A percentile compares a stretch with the other conserved stretches of the same genome.
Evolutionary conservation across 2,329 filamentous ascomycete species (phyloP).

Genomic region (Fusarium virguliforme): DNA sequence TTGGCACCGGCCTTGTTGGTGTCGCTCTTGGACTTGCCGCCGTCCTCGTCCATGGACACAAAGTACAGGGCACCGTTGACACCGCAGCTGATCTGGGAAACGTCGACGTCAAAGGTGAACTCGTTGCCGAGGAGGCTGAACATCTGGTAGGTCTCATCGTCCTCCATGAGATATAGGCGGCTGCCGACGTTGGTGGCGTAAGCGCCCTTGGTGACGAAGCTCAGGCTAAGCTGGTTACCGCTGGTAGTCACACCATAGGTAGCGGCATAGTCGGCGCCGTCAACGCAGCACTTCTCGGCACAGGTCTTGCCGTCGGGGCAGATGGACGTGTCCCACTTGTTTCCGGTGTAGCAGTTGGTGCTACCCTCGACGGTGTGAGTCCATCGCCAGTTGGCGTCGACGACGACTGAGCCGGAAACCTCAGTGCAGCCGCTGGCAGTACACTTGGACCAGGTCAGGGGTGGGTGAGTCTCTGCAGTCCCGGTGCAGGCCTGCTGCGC

Average conservation of each 20-base stretch:
- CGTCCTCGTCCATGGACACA: slow-evolving; percentile 72
- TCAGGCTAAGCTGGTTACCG: slow-evolving; percentile 66
- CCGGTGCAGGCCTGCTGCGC: slow-evolving; percentile 68
- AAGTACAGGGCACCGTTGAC: slow-evolving; percentile 81
- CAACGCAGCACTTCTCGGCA: slow-evolving; percentile 66
- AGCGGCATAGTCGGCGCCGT: slow-evolving; percentile 66
- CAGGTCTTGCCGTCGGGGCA: slow-evolving; percentile 61
- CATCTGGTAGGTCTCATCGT: slow-evolving; percentile 73
- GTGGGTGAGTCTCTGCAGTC: slow-evolving; percentile 66
- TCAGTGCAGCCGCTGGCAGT: slow-evolving; percentile 66
- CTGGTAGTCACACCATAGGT: slow-evolving; percentile 70
- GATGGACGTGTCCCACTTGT: slow-evolving; percentile 61
- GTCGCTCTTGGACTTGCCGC: slow-evolving; percentile 65
- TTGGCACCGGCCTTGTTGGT: slow-evolving; percentile 69
- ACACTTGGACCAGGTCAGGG: slow-evolving; percentile 69
- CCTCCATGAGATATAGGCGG: slow-evolving; percentile 76
- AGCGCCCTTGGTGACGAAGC: slow-evolving; percentile 69
- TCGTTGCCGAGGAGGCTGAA: slow-evolving; percentile 77
- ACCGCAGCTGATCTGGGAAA: slow-evolving; percentile 77
- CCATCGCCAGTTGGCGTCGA: slow-evolving; percentile 76
- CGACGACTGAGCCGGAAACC: slow-evolving; percentile 65
- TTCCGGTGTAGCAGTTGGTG: slow-evolving; percentile 72
- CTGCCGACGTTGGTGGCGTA: slow-evolving; percentile 65
- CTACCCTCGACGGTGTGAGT: slow-evolving; percentile 63
- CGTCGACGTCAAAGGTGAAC: slow-evolving; percentile 80